Base-by-base conservation (phyloP, 164 flowering plant species). In the Tinospora cordifolia region DNA sequence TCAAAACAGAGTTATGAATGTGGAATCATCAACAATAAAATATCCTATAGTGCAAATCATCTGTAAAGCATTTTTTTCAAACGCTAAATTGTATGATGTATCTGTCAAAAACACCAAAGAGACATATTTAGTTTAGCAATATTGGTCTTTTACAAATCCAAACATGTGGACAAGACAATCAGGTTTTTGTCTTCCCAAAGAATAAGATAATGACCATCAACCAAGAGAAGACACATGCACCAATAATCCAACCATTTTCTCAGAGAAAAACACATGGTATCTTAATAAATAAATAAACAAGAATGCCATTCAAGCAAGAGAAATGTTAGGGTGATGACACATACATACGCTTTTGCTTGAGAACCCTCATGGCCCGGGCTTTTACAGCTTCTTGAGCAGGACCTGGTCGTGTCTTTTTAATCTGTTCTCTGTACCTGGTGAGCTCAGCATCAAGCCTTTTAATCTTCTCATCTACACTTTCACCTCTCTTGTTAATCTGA, bases 371-470 rank as follows among this genome's bases (percentile, higher is more conserved):
- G 19, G 98, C 98, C 62, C 97, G 85, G 73, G 97, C 93, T 81
- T 93, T 93, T 8, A 93, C 88, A 71, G 98, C 97, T 81, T 93
- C 98, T 74, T 93, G 98, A 71, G 98, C 96, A 70, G 97, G 97
- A 77, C 98, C 98, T 44, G 98, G 98, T 44, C 98, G 81, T 34
- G 92, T 91, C 71, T 82, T 91, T 71, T 89, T 93, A 14, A 93
- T 84, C 81, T 93, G 97, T 71, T 91, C 98, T 76, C 81, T 88
- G 49, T 87, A 93, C 80, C 83, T 86, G 57, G 81, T 81, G 21
- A 94, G 89, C 74, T 94, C 98, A 36, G 78, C 82, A 83, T 94
- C 98, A 54, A 94, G 92, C 83, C 72, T 91, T 67, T 84, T 89
- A 25, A 94, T 90, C 84, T 94, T 94, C 67, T 94, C 97, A 51